These are phyloP conservation scores for Lentinus polychrous DNA, from an alignment of 1,284 basidiomycete genomes.

Conservation along the genomic window DNA sequence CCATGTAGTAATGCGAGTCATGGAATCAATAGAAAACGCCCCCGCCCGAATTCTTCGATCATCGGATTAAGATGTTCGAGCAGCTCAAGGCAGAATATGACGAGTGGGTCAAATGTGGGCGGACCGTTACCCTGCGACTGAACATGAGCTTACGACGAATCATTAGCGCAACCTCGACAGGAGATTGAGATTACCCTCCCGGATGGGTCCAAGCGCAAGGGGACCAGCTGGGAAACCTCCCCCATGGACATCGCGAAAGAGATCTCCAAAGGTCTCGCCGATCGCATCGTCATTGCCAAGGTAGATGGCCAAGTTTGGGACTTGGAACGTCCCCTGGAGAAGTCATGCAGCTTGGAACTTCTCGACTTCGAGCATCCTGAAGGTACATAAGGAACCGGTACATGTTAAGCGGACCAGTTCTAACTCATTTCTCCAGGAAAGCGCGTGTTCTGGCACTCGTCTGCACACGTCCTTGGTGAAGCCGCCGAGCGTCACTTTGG, in stretches of 20 bases:
- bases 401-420: slow-evolving; percentile 1
- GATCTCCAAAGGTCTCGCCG: slow-evolving; percentile 84
- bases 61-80: slow-evolving; percentile 89
- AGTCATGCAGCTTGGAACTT: slow-evolving; percentile 74
- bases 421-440: slow-evolving; percentile 53
- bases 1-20: neutral
- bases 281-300: slow-evolving; percentile 92
- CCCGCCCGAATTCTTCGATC: slow-evolving; percentile 81
- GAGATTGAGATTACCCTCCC: slow-evolving; percentile 84
- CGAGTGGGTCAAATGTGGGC: slow-evolving; percentile 68
- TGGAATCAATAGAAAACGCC: slow-evolving; percentile 33
- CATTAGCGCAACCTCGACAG: slow-evolving; percentile 73
- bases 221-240: slow-evolving; percentile 92
- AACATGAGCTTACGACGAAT: neutral
- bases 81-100: slow-evolving; percentile 85
- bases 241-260: slow-evolving; percentile 89
- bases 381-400: slow-evolving; percentile 39
- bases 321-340: slow-evolving; percentile 88
- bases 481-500: slow-evolving; percentile 96
- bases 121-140: neutral
- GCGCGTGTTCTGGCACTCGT: slow-evolving; percentile 99
- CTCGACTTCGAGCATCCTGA: slow-evolving; percentile 95
- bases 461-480: slow-evolving; percentile 98
- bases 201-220: slow-evolving; percentile 82
- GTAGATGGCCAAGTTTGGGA: slow-evolving; percentile 93